Evolutionary conservation across 768 basidiomycete species (phyloP).

Genomic region (Peribolospora kevripleyi): DNA sequence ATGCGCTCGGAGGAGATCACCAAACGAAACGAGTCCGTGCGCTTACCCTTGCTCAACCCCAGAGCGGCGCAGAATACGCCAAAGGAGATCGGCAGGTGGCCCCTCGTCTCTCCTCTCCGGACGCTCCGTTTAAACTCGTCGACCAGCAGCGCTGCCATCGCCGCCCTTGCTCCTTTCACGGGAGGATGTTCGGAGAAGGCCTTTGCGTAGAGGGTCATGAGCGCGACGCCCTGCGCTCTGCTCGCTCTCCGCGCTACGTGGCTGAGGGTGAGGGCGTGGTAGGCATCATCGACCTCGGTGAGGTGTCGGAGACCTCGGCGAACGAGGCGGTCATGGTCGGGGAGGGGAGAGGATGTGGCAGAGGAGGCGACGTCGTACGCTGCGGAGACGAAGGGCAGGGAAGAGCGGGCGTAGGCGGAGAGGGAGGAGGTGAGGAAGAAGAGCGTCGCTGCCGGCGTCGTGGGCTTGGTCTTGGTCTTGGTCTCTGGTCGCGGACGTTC

Average conservation of each 20-base stretch:
- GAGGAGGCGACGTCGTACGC: constrained; percentile 29
- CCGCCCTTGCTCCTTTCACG: too few species aligned
- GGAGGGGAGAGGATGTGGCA: neutral
- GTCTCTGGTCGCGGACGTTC: neutral
- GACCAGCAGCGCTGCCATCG: constrained; percentile 22
- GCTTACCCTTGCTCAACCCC: constrained; percentile 17
- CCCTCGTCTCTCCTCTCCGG: constrained; percentile 38
- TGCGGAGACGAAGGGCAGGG: constrained; percentile 55
- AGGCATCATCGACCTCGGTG: constrained; percentile 40
- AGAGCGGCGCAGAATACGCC: constrained; percentile 58
- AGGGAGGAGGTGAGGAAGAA: constrained; percentile 48
- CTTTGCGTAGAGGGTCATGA: constrained; percentile 65
- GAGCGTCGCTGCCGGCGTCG: constrained; percentile 12
- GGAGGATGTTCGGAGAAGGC: constrained; percentile 32
- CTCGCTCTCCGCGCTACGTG: constrained; percentile 71
- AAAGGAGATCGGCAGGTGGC: constrained; percentile 81
- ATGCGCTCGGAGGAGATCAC: constrained; percentile 23
- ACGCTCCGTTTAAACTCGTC: constrained; percentile 43
- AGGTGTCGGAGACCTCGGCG: constrained; percentile 25
- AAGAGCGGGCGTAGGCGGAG: constrained; percentile 48
- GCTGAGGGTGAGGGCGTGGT: constrained; percentile 69
- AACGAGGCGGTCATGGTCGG: neutral
- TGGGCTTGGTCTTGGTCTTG: constrained; percentile 1
- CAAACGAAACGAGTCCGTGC: constrained; percentile 26
- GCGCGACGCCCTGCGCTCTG: constrained; percentile 70